Percentiles rank a stretch among this genome's conserved stretches.
phyloP scores from a whole-genome alignment of 1,284 basidiomycete species.

The Cryptococcus depauperatus region DNA sequence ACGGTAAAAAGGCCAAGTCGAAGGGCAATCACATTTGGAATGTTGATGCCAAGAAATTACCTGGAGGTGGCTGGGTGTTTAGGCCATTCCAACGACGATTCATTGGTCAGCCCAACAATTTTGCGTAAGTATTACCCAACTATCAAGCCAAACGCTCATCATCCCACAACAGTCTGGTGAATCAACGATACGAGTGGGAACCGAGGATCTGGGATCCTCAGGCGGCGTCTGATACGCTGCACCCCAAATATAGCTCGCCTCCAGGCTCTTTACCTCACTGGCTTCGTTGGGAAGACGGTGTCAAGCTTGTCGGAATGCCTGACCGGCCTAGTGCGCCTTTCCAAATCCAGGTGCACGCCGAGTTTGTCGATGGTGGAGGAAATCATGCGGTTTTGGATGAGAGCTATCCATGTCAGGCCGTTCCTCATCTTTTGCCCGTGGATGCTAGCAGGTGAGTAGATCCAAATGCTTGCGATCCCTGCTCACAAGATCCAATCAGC shows the following conservation, averaged over 20 bases:
- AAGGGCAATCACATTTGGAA: slow-evolving; percentile 99
- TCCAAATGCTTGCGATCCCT: not conserved
- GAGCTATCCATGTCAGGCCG: slow-evolving; percentile 28
- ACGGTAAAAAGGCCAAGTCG: slow-evolving; percentile 98
- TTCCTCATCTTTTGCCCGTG: slow-evolving; percentile 12
- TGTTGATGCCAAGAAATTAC: slow-evolving; percentile 80
- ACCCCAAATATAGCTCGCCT: slow-evolving; percentile 69
- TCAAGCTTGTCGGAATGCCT: slow-evolving; percentile 30
- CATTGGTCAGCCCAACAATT: slow-evolving; percentile 66
- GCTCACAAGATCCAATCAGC: not conserved
- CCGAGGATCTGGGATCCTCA: slow-evolving; percentile 98
- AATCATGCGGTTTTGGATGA: slow-evolving; percentile 23
- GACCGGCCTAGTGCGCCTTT: slow-evolving; percentile 21
- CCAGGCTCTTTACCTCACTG: slow-evolving; percentile 63
- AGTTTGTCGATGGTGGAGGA: slow-evolving; percentile 32
- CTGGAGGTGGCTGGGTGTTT: slow-evolving; percentile 78
- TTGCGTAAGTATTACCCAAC: slow-evolving; percentile 50
- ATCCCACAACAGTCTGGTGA: slow-evolving; percentile 46
- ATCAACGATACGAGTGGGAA: slow-evolving; percentile 81
- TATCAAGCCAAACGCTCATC: not conserved
- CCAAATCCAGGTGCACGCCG: slow-evolving; percentile 24
- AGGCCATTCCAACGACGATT: slow-evolving; percentile 81
- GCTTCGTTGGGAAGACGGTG: slow-evolving; percentile 79
- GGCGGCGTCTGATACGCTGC: slow-evolving; percentile 66
- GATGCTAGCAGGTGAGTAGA: slow-evolving; percentile 5